Conservation (phyloP, 2,329 filamentous ascomycete species). For the Ophiocordyceps sinensis region DNA sequence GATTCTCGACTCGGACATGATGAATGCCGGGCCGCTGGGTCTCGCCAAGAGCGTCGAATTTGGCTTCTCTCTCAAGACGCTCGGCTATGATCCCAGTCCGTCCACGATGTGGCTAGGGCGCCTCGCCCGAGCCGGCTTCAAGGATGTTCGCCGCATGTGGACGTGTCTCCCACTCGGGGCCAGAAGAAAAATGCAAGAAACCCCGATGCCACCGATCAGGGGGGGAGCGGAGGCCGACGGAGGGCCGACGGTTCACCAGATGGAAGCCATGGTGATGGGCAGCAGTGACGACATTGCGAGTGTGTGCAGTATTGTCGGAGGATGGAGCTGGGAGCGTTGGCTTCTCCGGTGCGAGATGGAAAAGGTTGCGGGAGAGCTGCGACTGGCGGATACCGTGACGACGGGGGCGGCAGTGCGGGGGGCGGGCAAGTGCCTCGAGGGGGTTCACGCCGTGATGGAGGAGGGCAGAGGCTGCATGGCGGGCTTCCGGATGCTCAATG, state of each 20-base stretch:
- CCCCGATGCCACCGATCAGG: constrained; percentile 16
- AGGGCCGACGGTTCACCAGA: constrained; percentile 30
- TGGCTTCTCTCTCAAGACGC: constrained; percentile 72
- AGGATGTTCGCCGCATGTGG: constrained; percentile 73
- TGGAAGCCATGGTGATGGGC: constrained; percentile 50
- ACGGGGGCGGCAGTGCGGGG: constrained; percentile 35
- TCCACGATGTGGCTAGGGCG: constrained; percentile 70
- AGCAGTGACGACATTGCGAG: constrained; percentile 58
- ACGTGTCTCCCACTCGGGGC: constrained; percentile 72
- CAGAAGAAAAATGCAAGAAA: constrained; percentile 17
- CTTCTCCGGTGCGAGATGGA: constrained; percentile 77
- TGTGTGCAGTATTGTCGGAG: constrained; percentile 68
- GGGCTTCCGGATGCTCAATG: constrained; percentile 46
- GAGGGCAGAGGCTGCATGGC: constrained; percentile 46
- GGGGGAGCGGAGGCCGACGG: constrained; percentile 12
- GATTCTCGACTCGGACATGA: constrained; percentile 78
- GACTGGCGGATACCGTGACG: constrained; percentile 37
- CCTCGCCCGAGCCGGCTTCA: constrained; percentile 61
- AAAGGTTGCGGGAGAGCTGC: constrained; percentile 53
- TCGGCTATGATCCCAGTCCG: constrained; percentile 77
- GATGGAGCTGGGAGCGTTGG: constrained; percentile 95
- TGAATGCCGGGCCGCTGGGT: constrained; percentile 66
- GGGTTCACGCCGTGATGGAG: constrained; percentile 46
- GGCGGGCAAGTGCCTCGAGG: constrained; percentile 45
- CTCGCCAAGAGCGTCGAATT: constrained; percentile 85